Evolutionary conservation across 305 asterid genomes (phyloP).

Genomic region (Fraxinus albicans): DNA sequence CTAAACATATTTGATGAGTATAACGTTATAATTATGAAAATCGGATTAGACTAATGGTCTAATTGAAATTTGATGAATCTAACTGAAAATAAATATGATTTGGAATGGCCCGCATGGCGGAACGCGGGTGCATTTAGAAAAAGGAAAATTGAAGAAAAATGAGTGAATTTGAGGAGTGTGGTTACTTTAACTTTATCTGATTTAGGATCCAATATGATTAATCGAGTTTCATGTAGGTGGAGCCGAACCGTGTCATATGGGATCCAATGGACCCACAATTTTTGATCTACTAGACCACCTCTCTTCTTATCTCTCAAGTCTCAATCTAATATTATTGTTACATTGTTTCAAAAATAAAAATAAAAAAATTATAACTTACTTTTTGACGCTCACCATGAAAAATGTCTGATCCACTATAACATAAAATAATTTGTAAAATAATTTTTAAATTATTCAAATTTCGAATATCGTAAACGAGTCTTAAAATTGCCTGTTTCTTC

Average conservation of each 20-base stretch:
- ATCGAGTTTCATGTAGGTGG: too few relatives aligned
- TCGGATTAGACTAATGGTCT: neutral
- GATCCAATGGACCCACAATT: neutral
- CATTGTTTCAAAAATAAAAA: too few relatives aligned
- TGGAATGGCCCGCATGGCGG: neutral
- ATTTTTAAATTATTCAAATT: neutral
- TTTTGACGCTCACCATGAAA: too few relatives aligned
- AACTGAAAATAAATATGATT: constrained; percentile 3
- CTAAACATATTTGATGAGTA: neutral
- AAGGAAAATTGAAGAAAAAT: too few relatives aligned
- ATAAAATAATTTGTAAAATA: too few relatives aligned
- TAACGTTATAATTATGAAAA: neutral
- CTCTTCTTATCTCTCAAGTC: neutral
- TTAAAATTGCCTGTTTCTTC: neutral
- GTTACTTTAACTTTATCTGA: too few relatives aligned
- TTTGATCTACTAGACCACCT: neutral
- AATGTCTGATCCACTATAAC: neutral
- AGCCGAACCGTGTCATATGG: too few relatives aligned
- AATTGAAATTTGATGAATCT: neutral
- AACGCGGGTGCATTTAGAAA: neutral
- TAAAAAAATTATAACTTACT: neutral
- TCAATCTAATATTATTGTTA: neutral
- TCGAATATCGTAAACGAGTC: neutral
- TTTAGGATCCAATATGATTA: too few relatives aligned
- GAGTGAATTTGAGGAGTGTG: neutral